Base-by-base conservation (phyloP, 495 filamentous ascomycete genomes). In the Talaromyces wortmannii region DNA sequence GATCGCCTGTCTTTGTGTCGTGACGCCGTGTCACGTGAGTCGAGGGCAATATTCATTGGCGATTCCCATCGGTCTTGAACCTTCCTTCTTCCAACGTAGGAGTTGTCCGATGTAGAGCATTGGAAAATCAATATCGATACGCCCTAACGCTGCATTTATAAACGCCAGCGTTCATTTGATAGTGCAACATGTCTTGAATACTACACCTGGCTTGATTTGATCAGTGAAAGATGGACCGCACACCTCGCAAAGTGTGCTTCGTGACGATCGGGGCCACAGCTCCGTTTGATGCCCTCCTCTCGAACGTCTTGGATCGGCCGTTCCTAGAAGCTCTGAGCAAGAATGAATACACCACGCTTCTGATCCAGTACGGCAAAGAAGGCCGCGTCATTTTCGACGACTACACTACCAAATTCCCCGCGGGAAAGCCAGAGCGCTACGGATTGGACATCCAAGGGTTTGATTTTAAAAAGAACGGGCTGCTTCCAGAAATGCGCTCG, bases 241-340 rank as follows among this genome's bases (percentile, higher is more conserved):
- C 16, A 53, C 32, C 53, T 17, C 54, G 61, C 61, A 83, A 80
- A 61, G 45, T 77, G 16, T 87, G 84, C 65, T 87, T 97, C 54
- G 87, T 97, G 29, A 97, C 94, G 0, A 83, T 95, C 31, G 94
- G 94, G 47, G 95, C 94, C 2, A 98, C 92, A 0, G 91, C 92
- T 3, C 77, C 85, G 15, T 98, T 98, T 67, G 73, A 80, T 48
- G 65, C 73, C 10, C 81, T 98, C 7, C 71, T 96, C 45, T 66
- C 77, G 17, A 82, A 88, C 47, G 74, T 84, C n/a, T 73, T 91
- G 50, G 70, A 74, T 29, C 71, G 78, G 2, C 48, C 64, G 0
- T 92, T 95, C 58, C 69, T 91, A 33, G 57, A 70, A 12, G 70
- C 76, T 12, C 75, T 96, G 11, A 59, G 67, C 17, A 50, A 60